phyloP scores from a whole-genome alignment of 257 asterid genomes.

The Haberlea rhodopensis region DNA sequence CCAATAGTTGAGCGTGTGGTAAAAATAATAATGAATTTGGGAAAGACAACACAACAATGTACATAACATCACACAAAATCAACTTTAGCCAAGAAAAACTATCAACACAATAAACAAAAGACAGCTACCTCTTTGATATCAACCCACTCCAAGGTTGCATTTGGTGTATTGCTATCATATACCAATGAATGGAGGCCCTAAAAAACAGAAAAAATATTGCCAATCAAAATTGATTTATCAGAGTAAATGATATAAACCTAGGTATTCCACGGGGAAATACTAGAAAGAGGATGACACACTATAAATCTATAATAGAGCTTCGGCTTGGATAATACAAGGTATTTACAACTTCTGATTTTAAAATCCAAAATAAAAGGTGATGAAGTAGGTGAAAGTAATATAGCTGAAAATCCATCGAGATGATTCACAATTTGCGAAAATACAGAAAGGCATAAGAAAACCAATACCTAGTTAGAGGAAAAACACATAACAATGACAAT shows the following conservation, averaged over 20 bases:
- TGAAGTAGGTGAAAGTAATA: not conserved
- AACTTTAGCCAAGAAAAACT: constrained; percentile 14
- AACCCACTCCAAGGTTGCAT: constrained; percentile 79
- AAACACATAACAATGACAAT: not conserved
- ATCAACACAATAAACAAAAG: constrained; percentile 8
- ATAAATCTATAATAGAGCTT: not conserved
- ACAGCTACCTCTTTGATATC: constrained; percentile 78
- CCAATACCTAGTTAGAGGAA: not conserved
- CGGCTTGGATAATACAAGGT: not conserved
- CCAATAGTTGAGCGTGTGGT: not conserved
- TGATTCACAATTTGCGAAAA: not conserved
- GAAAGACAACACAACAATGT: not conserved
- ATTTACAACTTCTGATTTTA: not conserved
- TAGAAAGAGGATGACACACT: not conserved
- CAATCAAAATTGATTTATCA: constrained; percentile 6
- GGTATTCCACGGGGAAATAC: not conserved
- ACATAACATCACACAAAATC: not conserved
- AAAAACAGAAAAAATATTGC: constrained; percentile 19
- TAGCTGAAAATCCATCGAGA: constrained; percentile 6
- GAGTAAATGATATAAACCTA: constrained; percentile 5
- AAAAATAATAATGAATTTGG: constrained; percentile 8
- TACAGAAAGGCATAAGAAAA: not conserved
- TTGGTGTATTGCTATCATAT: constrained; percentile 71
- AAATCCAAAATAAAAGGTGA: not conserved
- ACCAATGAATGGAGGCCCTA: constrained; percentile 92